Percentiles rank a stretch among this genome's conserved stretches.
Conservation (phyloP, 2,329 filamentous ascomycete species). For the Myriosclerotinia curreyana region DNA sequence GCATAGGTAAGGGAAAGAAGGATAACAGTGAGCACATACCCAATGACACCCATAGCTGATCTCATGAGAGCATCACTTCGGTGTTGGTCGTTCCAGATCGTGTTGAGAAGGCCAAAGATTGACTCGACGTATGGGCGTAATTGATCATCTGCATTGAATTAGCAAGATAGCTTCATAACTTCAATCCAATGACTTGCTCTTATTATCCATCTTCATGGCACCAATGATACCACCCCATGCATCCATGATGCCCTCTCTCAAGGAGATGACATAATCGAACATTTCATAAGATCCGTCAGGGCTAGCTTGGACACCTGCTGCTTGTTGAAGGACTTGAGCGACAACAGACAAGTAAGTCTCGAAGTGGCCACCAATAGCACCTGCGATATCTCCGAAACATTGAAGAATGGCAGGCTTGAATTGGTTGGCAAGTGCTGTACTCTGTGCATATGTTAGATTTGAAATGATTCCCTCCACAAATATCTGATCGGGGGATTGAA, state of each 20-base stretch:
- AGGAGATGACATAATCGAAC: conserved; percentile 91
- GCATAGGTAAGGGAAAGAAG: conserved; percentile 13
- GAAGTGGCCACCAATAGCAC: conserved; percentile 87
- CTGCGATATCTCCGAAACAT: conserved; percentile 96
- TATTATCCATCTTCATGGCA: conserved; percentile 80
- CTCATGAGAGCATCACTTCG: conserved; percentile 89
- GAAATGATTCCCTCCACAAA: no score
- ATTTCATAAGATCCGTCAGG: conserved; percentile 88
- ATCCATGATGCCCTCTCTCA: conserved; percentile 98
- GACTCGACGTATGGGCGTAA: conserved; percentile 76
- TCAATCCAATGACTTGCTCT: conserved; percentile 54
- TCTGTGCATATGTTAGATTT: conserved; percentile 47
- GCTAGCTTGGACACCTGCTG: conserved; percentile 74
- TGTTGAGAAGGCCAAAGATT: conserved; percentile 83
- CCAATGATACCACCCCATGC: conserved; percentile 97
- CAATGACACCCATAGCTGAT: conserved; percentile 95
- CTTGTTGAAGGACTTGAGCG: conserved; percentile 90
- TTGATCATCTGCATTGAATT: conserved; percentile 54
- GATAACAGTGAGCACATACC: conserved; percentile 54
- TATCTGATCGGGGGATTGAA: no score
- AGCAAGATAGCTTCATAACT: conserved; percentile 30
- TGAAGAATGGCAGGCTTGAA: conserved; percentile 98
- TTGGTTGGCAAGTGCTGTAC: conserved; percentile 83
- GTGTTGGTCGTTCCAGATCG: conserved; percentile 77
- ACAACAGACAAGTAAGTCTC: conserved; percentile 92